Percentiles rank a stretch among this genome's conserved stretches.
These are phyloP conservation scores for Begonia peltatifolia DNA, from an alignment of 306 rosid species.

Conservation along the genomic window DNA sequence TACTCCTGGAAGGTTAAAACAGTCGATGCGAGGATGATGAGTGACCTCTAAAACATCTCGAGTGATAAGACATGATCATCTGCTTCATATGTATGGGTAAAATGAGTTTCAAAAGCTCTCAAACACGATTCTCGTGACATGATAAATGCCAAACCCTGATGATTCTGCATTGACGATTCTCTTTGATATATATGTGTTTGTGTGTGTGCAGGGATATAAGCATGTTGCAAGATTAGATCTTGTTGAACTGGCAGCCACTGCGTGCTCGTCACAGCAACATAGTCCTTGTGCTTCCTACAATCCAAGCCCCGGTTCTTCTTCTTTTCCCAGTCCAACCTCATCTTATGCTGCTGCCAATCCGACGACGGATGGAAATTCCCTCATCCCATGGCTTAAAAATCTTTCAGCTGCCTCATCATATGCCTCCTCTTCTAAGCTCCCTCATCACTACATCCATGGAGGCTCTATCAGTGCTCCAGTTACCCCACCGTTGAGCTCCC, in stretches of 20 bases:
- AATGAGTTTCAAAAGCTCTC: too few relatives aligned
- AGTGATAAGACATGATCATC: too few relatives aligned
- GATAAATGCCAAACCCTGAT: too few relatives aligned
- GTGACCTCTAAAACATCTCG: too few relatives aligned
- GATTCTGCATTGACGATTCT: too few relatives aligned
- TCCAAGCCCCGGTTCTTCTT: constrained; percentile 49
- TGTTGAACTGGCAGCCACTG: constrained; percentile 15
- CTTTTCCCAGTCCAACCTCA: constrained; percentile 36
- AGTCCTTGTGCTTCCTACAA: constrained; percentile 36
- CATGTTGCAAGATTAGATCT: too few relatives aligned
- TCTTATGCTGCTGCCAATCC: constrained; percentile 27
- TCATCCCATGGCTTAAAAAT: constrained; percentile 52
- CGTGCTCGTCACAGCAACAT: constrained; percentile 37
- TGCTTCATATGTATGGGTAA: too few relatives aligned
- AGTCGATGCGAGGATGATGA: too few relatives aligned
- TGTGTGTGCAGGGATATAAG: too few relatives aligned
- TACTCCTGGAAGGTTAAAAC: too few relatives aligned
- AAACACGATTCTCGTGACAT: too few relatives aligned
- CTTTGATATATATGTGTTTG: too few relatives aligned
- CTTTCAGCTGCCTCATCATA: constrained; percentile 41
- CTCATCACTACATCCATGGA: constrained; percentile 25
- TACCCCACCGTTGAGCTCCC: constrained; percentile 52
- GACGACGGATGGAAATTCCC: constrained; percentile 40
- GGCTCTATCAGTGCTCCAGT: constrained; percentile 59
- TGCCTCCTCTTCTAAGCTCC: constrained; percentile 30